Conservation (phyloP, 2,329 filamentous ascomycete genomes). For the Beauveria scarabaeidicola region DNA sequence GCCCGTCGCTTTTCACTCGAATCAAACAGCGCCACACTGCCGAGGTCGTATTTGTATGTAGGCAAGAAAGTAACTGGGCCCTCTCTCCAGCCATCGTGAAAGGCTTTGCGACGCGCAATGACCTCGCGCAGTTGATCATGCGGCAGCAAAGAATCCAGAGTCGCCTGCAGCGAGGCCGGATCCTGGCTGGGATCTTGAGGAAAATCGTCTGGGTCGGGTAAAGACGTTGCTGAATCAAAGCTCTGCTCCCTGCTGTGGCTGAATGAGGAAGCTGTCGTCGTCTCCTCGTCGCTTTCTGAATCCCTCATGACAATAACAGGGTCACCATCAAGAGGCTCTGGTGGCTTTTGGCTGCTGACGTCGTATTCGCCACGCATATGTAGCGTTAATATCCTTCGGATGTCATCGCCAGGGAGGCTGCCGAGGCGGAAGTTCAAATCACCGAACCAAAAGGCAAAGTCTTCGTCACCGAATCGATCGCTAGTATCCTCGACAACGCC, state of each 20-base stretch:
- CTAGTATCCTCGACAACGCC: constrained; percentile 58
- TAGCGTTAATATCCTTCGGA: constrained; percentile 71
- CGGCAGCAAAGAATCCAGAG: constrained; percentile 73
- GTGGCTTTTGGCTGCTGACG: constrained; percentile 32
- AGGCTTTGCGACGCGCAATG: constrained; percentile 67
- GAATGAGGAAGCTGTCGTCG: constrained; percentile 25
- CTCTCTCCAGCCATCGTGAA: constrained; percentile 89
- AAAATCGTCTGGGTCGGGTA: constrained; percentile 60
- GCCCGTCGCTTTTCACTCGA: constrained; percentile 88
- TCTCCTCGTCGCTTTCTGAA: constrained; percentile 40
- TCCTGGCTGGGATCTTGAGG: constrained; percentile 62
- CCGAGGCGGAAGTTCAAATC: constrained; percentile 93
- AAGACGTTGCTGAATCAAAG: constrained; percentile 32
- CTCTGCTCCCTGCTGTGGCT: constrained; percentile 25
- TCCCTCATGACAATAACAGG: constrained; percentile 39
- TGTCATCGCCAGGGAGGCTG: constrained; percentile 81
- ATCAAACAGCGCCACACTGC: constrained; percentile 87
- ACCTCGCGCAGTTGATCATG: constrained; percentile 79
- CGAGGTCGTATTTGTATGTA: constrained; percentile 96
- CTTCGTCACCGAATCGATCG: constrained; percentile 74
- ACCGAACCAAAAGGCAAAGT: constrained; percentile 93
- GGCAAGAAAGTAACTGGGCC: constrained; percentile 82
- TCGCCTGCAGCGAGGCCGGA: constrained; percentile 80
- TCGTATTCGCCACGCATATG: constrained; percentile 76
- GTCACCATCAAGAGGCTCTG: constrained; percentile 35